phyloP scores from a whole-genome alignment of 2,329 filamentous ascomycete species.

The Helicocarpus griseus region DNA sequence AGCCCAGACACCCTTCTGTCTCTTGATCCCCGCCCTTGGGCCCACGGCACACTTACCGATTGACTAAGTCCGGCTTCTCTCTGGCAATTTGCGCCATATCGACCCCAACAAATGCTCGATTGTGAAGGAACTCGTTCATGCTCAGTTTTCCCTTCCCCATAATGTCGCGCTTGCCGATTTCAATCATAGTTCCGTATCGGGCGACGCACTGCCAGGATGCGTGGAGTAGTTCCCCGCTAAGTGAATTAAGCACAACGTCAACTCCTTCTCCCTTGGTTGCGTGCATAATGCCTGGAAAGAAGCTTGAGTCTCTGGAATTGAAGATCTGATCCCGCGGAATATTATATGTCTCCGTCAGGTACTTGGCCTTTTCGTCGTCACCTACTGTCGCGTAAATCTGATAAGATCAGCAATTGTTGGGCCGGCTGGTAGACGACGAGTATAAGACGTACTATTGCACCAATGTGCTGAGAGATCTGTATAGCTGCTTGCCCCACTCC shows the following conservation, averaged over 20 bases:
- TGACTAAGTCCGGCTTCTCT: too few relatives aligned
- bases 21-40: too few relatives aligned
- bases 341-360: slow-evolving; percentile 10
- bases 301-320: slow-evolving; percentile 15
- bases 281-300: slow-evolving; percentile 12
- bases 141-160: slow-evolving; percentile 7
- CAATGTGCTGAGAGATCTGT: slow-evolving; percentile 12
- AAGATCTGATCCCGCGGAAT: slow-evolving; percentile 19
- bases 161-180: slow-evolving; percentile 17
- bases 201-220: slow-evolving; percentile 21
- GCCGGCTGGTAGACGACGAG: not conserved
- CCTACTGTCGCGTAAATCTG: slow-evolving; percentile 16
- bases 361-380: slow-evolving; percentile 15
- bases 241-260: slow-evolving; percentile 21
- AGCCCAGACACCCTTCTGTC: too few relatives aligned
- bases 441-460: slow-evolving; percentile 4
- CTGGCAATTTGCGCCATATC: too few relatives aligned
- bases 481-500: slow-evolving; percentile 18
- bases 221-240: slow-evolving; percentile 20
- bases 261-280: slow-evolving; percentile 17
- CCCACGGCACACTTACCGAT: too few relatives aligned
- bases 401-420: not conserved
- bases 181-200: slow-evolving; percentile 14
- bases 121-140: slow-evolving; percentile 13
- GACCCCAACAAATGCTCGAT: slow-evolving; percentile 11